phyloP scores from a whole-genome alignment of 352 stramenopile species.

The Globisporangium heterothallicum region DNA sequence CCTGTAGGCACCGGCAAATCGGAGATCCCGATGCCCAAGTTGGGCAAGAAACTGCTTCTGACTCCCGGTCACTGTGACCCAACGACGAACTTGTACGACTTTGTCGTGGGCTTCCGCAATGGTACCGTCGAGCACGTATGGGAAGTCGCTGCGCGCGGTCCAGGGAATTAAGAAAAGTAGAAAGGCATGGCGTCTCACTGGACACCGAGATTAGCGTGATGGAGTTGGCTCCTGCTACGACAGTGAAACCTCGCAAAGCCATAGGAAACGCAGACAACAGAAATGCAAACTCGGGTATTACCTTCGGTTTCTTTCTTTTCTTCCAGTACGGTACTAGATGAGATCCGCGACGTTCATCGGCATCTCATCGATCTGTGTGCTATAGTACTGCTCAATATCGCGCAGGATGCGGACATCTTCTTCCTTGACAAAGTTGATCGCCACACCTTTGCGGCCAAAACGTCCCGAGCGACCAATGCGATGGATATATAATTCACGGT shows the following conservation, averaged over 20 bases:
- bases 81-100: constrained; percentile 77
- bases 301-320: neutral
- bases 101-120: constrained; percentile 52
- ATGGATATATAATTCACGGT: constrained; percentile 96
- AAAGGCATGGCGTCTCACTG: too few species aligned
- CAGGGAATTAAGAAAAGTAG: constrained; percentile 54
- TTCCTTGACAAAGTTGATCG: constrained; percentile 98
- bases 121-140: constrained; percentile 48
- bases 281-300: neutral
- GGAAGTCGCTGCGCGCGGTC: constrained; percentile 46
- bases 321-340: constrained; percentile 95
- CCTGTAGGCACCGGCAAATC: constrained; percentile 6
- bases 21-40: constrained; percentile 32
- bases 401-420: constrained; percentile 92
- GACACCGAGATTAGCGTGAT: too few species aligned
- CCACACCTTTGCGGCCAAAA: constrained; percentile 96
- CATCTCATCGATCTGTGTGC: constrained; percentile 99
- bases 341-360: constrained; percentile 98
- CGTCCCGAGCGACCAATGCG: constrained; percentile 94
- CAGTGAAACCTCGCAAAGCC: too few species aligned
- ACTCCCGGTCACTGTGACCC: constrained; percentile 67
- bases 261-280: neutral
- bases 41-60: constrained; percentile 56
- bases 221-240: too few species aligned
- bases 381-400: constrained; percentile 99